Conservation (phyloP, 1,139 yeast species). For the Yamadazyma dushanensis region DNA sequence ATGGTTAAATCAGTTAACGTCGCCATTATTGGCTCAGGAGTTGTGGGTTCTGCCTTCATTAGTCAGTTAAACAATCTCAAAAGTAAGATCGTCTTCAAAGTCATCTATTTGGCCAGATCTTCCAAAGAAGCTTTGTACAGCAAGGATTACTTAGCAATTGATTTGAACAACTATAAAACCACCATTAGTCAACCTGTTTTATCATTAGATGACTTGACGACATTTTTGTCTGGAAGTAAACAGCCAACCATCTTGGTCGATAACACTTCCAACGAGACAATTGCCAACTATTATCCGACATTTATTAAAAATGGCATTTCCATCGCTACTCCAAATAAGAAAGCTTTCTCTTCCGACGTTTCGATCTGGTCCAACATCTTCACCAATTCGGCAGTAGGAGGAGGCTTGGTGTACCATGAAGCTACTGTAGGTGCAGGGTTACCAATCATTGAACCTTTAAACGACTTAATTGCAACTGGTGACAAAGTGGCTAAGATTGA, state of each 20-base stretch:
- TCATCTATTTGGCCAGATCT: conserved; percentile 77
- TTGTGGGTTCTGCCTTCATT: conserved; percentile 87
- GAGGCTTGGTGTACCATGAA: conserved; percentile 92
- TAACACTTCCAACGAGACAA: conserved; percentile 80
- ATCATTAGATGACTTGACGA: conserved; percentile 55
- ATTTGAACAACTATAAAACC: conserved; percentile 60
- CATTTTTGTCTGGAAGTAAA: conserved; percentile 63
- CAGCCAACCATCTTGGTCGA: conserved; percentile 84
- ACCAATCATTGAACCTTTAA: conserved; percentile 86
- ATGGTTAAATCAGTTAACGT: conserved; percentile 67
- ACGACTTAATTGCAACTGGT: conserved; percentile 87
- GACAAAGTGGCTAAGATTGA: conserved; percentile 88
- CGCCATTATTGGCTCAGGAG: conserved; percentile 90
- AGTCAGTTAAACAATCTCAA: conserved; percentile 66
- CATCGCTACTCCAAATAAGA: conserved; percentile 96
- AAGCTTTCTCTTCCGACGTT: conserved; percentile 87
- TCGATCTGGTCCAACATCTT: conserved; percentile 77
- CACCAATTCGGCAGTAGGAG: conserved; percentile 48
- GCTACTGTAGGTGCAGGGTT: conserved; percentile 99
- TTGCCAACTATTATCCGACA: conserved; percentile 76
- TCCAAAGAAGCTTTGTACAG: conserved; percentile 65
- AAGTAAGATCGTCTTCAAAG: conserved; percentile 61
- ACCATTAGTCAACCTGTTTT: conserved; percentile 52
- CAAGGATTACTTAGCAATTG: conserved; percentile 68
- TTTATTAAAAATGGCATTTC: conserved; percentile 80